These are phyloP conservation scores for Ceratocystis lukuohia DNA, from an alignment of 2,329 filamentous ascomycete species.

Conservation along the genomic window DNA sequence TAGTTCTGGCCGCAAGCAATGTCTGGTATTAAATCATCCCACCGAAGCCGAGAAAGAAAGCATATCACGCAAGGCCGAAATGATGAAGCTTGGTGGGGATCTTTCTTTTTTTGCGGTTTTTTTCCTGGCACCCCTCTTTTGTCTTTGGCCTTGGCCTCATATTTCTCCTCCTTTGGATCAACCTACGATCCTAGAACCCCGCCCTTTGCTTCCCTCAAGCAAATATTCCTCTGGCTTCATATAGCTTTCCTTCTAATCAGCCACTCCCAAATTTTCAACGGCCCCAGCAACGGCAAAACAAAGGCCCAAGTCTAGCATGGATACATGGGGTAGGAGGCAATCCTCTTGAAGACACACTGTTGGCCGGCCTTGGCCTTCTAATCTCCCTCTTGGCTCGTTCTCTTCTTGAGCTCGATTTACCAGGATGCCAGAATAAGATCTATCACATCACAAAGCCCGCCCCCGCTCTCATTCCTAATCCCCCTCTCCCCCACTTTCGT, in stretches of 20 bases:
- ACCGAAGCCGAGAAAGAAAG: neutral
- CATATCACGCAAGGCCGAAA: neutral
- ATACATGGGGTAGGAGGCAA: neutral
- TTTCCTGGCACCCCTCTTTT: neutral
- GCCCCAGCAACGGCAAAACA: neutral
- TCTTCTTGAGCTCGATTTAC: neutral
- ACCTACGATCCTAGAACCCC: slow-evolving; percentile 4
- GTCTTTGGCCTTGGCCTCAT: neutral
- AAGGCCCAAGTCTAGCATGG: neutral
- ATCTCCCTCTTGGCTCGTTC: slow-evolving; percentile 4
- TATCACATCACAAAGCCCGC: slow-evolving; percentile 1
- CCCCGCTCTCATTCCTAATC: neutral
- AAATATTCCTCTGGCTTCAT: neutral
- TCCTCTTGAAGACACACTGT: neutral
- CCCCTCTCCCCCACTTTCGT: neutral
- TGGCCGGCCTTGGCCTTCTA: neutral
- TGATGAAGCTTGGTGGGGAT: neutral
- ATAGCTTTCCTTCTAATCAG: neutral
- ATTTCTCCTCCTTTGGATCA: neutral
- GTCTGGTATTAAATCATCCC: neutral
- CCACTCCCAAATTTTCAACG: neutral
- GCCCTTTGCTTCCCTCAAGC: neutral
- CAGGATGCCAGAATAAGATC: neutral
- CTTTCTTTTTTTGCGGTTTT: neutral
- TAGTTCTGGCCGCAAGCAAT: neutral